Conservation (phyloP, 371 early-diverging fungal genomes). For the Furculomyces boomerangus region DNA sequence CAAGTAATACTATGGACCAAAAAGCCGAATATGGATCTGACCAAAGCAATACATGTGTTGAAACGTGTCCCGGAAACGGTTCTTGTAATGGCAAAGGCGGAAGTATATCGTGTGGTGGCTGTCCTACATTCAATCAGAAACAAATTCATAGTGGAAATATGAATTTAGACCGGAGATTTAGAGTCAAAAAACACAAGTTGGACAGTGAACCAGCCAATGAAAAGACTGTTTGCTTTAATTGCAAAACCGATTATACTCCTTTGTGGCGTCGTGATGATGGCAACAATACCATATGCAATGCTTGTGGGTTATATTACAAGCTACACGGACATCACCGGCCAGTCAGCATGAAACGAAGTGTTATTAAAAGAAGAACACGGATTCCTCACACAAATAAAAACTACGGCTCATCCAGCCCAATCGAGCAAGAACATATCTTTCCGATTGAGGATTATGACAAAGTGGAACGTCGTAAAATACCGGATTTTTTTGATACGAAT, state of each 20-base stretch:
- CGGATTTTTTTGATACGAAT: no score
- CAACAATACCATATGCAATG: constrained; percentile 80
- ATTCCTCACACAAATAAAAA: constrained; percentile 6
- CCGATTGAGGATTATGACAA: background rate
- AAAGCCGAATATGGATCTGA: constrained; percentile 6
- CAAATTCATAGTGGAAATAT: constrained; percentile 23
- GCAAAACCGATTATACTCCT: constrained; percentile 76
- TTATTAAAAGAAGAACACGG: constrained; percentile 69
- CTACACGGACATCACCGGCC: constrained; percentile 30
- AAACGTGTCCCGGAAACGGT: constrained; percentile 59
- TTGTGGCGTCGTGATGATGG: constrained; percentile 85
- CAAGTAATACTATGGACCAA: constrained; percentile 3
- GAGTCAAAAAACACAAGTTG: constrained; percentile 15
- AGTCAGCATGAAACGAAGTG: constrained; percentile 57
- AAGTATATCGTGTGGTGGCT: constrained; percentile 49
- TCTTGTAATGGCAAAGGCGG: constrained; percentile 65
- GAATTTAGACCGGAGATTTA: background rate
- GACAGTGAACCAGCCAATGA: constrained; percentile 44
- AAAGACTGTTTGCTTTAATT: constrained; percentile 73
- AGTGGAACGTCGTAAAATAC: no score
- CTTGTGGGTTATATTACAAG: constrained; percentile 86
- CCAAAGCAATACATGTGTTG: no score
- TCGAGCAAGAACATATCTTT: background rate
- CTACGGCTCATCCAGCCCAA: background rate
- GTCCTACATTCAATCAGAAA: constrained; percentile 58